Evolutionary conservation across 495 filamentous ascomycete species (phyloP), one percentile per base, ranked within the genome.

Genomic region (Trypethelium eluteriae): DNA sequence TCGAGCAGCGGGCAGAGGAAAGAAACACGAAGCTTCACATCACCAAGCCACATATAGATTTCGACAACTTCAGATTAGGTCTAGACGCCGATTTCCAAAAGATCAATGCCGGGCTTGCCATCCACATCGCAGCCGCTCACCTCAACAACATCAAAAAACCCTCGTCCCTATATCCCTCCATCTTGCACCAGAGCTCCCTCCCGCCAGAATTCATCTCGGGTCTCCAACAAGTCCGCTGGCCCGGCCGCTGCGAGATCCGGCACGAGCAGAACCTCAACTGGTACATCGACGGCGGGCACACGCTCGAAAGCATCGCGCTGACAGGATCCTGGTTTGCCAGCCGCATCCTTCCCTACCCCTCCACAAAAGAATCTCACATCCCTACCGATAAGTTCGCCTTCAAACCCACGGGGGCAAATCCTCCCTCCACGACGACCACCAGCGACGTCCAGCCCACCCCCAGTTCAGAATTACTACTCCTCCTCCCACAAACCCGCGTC

Each of bases 241-340:
- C 88, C 3, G 94, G 94, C 12, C 83, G 94, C 50, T 98, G 91
- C 74, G 92, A 98, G 68, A 86, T 86, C 50, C 86, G 88, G 56
- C 73, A 74, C 3, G 89, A 92, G 65, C 80, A 79, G 38, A 79
- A 82, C n/a, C 80, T 96, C 0, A 78, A 82, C 32, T 97, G 93
- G 94, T 89, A 90, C 73, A 85, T 98, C 38, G 94, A 97, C 74
- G 90, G 93, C 5, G 93, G 91, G 0, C 94, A 98, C 73, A 98
- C 93, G 0, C 81, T 88, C 18, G 93, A 97, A 70, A 96, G 91
- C 72, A 87, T 98, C 62, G 83, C 86, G 66, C 81, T 88, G 70
- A 89, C 90, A 1, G 88, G 85, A 2, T 80, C 81, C 41, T 98
- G 94, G 94, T 97, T 97, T 70, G 83, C 83, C 2, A 81, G 79